Evolutionary conservation across 2,329 filamentous ascomycete genomes (phyloP).

Genomic region (Ceratocystis smalleyi): DNA sequence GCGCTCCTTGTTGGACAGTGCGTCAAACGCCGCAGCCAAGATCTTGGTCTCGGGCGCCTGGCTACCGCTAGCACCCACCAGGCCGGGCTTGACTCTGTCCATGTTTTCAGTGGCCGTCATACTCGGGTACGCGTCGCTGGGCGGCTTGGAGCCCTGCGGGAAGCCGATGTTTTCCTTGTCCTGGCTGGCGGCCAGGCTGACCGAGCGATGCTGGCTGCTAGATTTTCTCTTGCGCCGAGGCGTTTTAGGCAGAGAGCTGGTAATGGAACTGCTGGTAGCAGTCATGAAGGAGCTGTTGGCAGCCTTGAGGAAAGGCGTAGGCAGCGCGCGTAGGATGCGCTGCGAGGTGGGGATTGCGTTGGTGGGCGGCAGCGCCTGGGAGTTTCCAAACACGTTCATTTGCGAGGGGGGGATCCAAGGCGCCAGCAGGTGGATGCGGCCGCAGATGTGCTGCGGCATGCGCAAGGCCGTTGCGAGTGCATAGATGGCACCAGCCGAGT

Average conservation of each 20-base stretch:
- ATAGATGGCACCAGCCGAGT: conserved; percentile 96
- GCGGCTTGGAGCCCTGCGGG: conserved; percentile 11
- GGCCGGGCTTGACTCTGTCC: conserved; percentile 30
- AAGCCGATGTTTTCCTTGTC: conserved; percentile 37
- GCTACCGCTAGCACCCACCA: conserved; percentile 18
- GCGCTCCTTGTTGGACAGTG: conserved; percentile 53
- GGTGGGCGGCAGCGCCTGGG: conserved; percentile 59
- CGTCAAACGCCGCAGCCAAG: conserved; percentile 41
- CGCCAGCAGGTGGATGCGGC: conserved; percentile 82
- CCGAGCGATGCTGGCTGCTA: conserved; percentile 23
- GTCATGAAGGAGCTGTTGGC: conserved; percentile 94
- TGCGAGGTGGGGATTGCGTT: conserved; percentile 85
- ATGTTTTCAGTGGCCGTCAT: conserved; percentile 31
- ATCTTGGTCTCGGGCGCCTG: conserved; percentile 21
- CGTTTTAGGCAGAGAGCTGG: conserved; percentile 57
- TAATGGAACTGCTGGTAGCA: conserved; percentile 74
- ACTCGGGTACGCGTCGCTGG: conserved; percentile 18
- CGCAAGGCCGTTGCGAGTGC: conserved; percentile 85
- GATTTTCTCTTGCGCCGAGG: conserved; percentile 35
- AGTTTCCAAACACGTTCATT: conserved; percentile 61
- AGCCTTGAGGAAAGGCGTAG: conserved; percentile 78
- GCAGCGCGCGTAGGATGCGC: conserved; percentile 74
- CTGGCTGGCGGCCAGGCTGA: conserved; percentile 20
- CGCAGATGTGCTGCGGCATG: conserved; percentile 90
- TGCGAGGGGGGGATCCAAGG: conserved; percentile 97